Percentiles rank a stretch among this genome's conserved stretches.
phyloP scores from a whole-genome alignment of 208 protist genomes.

The Trypanosoma mega region DNA sequence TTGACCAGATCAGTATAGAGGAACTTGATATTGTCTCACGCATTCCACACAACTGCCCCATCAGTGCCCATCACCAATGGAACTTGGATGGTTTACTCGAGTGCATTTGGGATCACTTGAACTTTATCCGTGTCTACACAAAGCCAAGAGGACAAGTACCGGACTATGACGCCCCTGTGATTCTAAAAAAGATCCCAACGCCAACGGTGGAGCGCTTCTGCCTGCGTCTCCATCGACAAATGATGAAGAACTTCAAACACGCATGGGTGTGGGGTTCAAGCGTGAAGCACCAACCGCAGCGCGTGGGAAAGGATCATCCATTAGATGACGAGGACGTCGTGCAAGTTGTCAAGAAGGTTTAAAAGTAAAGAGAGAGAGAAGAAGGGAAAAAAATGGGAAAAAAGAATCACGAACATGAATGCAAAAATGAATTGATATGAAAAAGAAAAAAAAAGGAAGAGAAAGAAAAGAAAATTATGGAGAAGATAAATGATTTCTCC shows the following conservation, averaged over 20 bases:
- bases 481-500: constrained; percentile 7
- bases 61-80: constrained; percentile 96
- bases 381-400: constrained; percentile 1
- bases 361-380: constrained; percentile 25
- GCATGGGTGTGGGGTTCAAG: constrained; percentile 98
- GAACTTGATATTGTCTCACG: constrained; percentile 96
- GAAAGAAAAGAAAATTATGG: constrained; percentile 13
- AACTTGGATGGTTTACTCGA: constrained; percentile 98
- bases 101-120: constrained; percentile 98
- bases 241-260: constrained; percentile 98
- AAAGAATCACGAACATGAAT: constrained; percentile 2
- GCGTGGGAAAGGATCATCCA: constrained; percentile 96
- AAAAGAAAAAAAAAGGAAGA: constrained; percentile 9
- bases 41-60: constrained; percentile 96
- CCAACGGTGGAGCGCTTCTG: constrained; percentile 97
- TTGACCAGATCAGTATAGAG: constrained; percentile 98
- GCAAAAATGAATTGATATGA: constrained; percentile 13
- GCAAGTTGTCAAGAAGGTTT: constrained; percentile 98
- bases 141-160: constrained; percentile 97
- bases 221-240: constrained; percentile 96
- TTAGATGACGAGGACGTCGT: constrained; percentile 99
- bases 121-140: constrained; percentile 98
- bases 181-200: constrained; percentile 86
- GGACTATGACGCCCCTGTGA: constrained; percentile 98
- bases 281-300: constrained; percentile 98